Percentiles rank a stretch among this genome's conserved stretches.
Conservation (phyloP, 257 asterid genomes). For the Capsicum baccatum region DNA sequence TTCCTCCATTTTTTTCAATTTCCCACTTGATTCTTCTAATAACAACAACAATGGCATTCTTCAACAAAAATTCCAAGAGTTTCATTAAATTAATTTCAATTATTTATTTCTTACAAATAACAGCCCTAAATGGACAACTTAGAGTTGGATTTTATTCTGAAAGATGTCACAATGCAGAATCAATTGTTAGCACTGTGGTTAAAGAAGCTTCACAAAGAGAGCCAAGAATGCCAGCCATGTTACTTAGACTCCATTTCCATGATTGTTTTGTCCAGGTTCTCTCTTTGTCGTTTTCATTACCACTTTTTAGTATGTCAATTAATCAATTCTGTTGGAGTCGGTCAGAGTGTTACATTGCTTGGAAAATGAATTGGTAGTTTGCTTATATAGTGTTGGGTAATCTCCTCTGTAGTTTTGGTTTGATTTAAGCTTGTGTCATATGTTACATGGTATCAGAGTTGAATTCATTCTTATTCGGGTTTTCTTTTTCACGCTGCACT, state of each 20-base stretch:
- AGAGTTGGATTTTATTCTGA: conserved; percentile 51
- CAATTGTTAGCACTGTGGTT: conserved; percentile 46
- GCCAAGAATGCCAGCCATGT: conserved; percentile 39
- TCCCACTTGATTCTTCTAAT: neutral
- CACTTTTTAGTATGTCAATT: neutral
- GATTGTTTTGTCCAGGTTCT: conserved; percentile 56
- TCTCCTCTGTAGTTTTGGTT: no score
- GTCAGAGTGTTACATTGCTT: neutral
- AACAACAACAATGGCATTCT: neutral
- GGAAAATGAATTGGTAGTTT: neutral
- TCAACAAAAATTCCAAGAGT: neutral
- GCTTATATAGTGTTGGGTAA: neutral
- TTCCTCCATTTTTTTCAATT: neutral
- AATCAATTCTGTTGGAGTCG: neutral
- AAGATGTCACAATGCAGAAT: conserved; percentile 51
- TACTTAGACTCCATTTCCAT: conserved; percentile 55
- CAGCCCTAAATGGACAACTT: conserved; percentile 37
- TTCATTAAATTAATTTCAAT: conserved; percentile 27
- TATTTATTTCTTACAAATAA: conserved; percentile 14
- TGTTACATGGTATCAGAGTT: neutral
- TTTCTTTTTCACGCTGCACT: no score
- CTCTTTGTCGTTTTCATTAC: neutral
- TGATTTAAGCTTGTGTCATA: neutral
- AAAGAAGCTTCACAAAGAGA: conserved; percentile 34
- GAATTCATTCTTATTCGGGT: no score